Evolutionary conservation across 345 rosid genomes (phyloP), one percentile per base, ranked within the genome.

Genomic region (Citrus mangshanensis): DNA sequence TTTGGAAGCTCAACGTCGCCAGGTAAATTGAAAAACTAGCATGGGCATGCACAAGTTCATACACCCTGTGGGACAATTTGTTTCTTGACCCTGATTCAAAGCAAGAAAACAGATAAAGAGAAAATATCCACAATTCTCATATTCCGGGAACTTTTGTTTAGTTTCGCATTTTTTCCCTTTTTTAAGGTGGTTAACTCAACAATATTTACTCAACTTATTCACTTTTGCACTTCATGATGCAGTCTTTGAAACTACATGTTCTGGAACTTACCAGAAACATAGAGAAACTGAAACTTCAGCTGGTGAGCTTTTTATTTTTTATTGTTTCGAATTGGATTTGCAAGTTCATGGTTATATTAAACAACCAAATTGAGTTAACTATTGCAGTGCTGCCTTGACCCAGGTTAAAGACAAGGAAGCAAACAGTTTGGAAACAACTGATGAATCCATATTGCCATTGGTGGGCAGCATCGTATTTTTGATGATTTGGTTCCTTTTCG

Each of bases 221-320:
- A 51, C 28, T 79, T 79, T 38, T 68, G 65, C 42, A n/a, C 12
- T 79, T 68, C 69, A 22, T 60, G 74, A 42, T 86, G 90, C 92
- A 95, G 99, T 92, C 97, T 79, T 70, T 95, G 90, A 93, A 95
- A 84, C 93, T 92, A 77, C 94, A 95, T 86, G 91, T 95, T 73
- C 79, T 93, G 89, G 86, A 88, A 91, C 97, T 93, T 78, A 81
- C 89, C 62, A 86, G 74, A 78, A 91, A 88, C 83, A 84, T 93
- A 73, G 90, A 91, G 40, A 85, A 87, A 56, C 70, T 91, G 86
- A 86, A 91, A 80, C 87, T 74, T 73, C 87, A 88, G 54, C 67
- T 93, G 95, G 99, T 93, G 87, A 87, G 95, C 77, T 73, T 28
- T 74, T 81, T 66, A 16, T 19, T 46, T 22, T 76, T 56, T 21